A percentile compares a stretch with the other conserved stretches of the same genome.
These are phyloP conservation scores for Sordaria brevicollis DNA, from an alignment of 495 filamentous ascomycete species.

Conservation along the genomic window DNA sequence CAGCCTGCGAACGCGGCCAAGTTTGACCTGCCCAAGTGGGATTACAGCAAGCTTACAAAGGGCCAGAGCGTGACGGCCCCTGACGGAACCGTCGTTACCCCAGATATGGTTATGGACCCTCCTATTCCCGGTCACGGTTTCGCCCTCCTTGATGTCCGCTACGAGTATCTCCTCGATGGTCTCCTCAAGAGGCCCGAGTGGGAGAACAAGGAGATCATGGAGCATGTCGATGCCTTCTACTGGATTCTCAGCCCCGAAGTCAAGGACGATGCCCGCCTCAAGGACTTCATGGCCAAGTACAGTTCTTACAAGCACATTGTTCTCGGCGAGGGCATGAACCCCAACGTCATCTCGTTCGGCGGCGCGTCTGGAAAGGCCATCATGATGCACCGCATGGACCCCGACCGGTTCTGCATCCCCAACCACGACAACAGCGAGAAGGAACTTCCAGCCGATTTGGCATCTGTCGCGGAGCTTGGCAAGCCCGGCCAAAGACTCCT, in stretches of 20 bases:
- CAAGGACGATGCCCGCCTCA: slow-evolving; percentile 47
- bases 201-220: slow-evolving; percentile 52
- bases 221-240: slow-evolving; percentile 55
- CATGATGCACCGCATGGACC: slow-evolving; percentile 59
- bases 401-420: slow-evolving; percentile 55
- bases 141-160: slow-evolving; percentile 71
- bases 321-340: slow-evolving; percentile 56
- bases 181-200: slow-evolving; percentile 66
- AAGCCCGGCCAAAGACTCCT: slow-evolving; percentile 38
- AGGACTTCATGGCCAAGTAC: slow-evolving; percentile 55
- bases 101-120: slow-evolving; percentile 40
- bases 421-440: slow-evolving; percentile 40
- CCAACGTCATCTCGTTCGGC: slow-evolving; percentile 60
- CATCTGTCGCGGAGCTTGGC: slow-evolving; percentile 13
- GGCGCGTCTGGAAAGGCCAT: slow-evolving; percentile 51
- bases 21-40: slow-evolving; percentile 44
- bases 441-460: slow-evolving; percentile 1
- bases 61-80: slow-evolving; percentile 43
- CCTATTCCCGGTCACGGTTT: slow-evolving; percentile 41
- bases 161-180: slow-evolving; percentile 51
- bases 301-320: slow-evolving; percentile 60
- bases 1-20: slow-evolving; percentile 47
- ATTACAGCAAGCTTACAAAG: slow-evolving; percentile 40
- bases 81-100: slow-evolving; percentile 46
- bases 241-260: slow-evolving; percentile 73